Evolutionary conservation across 352 stramenopile genomes (phyloP), one percentile per base, ranked within the genome.

Genomic region (Pythium aquatile): DNA sequence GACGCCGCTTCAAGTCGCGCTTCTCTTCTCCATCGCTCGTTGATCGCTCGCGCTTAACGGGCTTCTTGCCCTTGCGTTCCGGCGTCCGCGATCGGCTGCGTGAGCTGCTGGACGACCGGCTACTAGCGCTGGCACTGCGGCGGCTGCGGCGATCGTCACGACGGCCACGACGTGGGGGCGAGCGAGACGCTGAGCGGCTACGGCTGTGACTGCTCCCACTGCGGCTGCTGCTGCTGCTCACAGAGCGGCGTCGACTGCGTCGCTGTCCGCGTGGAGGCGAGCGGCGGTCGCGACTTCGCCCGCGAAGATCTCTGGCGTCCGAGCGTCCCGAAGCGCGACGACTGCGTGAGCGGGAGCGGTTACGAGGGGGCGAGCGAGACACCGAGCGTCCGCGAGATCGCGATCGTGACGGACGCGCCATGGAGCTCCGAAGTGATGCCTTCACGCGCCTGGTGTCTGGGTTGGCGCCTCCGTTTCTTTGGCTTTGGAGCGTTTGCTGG

Each of bases 161-260:
- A 54, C 46, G 29, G n/a, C 44, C 30, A 30, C 51, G 42, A n/a
- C 62, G 62, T 9, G 55, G 63, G 14, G 46, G 49, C 17, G 54
- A 63, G 24, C 64, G 64, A 39, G 55, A 69, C 48, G 62, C 51
- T 13, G 66, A 65, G 30, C 56, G 68, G 75, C 24, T 39, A 56
- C 20, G 68, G 77, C 35, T 61, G 53, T 1, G 61, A 65, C 20
- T 57, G 6, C 54, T 64, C 47, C 60, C 61, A 47, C 69, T 69
- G 48, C 58, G 26, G 1, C 44, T 52, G 39, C 42, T 58, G 44
- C 57, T 44, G 24, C 17, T 65, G 65, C 32, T 55, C 28, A 48
- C 63, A 17, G 48, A 57, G 47, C 68, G 68, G 17, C 57, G 46
- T 20, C 53, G 42, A 33, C 49, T 28, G 42, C 52, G 55, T 61